Conservation (phyloP, 2,329 filamentous ascomycete genomes). For the Fusarium setosum region DNA sequence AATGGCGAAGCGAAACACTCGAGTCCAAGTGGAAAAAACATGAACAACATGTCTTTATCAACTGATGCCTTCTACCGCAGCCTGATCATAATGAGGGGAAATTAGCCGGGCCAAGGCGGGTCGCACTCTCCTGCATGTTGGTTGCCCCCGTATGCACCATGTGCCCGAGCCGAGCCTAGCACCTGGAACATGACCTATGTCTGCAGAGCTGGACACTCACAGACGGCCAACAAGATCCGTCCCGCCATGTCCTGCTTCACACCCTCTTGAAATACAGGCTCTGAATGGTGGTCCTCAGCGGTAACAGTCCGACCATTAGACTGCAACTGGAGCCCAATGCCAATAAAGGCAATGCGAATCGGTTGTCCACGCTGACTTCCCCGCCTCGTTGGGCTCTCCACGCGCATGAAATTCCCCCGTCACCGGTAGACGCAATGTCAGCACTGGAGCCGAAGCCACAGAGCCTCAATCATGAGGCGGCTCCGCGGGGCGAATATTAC, state of each 20-base stretch:
- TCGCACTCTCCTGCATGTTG: conserved; percentile 1
- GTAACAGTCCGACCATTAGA: background rate
- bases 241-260: background rate
- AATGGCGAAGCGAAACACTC: background rate
- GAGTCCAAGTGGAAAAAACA: background rate
- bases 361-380: background rate
- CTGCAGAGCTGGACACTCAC: background rate
- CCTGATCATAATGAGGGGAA: background rate
- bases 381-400: background rate
- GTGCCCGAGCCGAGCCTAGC: background rate
- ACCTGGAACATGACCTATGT: background rate
- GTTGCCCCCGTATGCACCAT: background rate
- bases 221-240: background rate
- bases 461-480: background rate
- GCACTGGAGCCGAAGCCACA: conserved; percentile 11
- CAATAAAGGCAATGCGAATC: background rate
- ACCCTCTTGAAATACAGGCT: too few species aligned
- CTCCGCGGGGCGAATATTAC: conserved; percentile 6
- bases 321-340: background rate
- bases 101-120: background rate
- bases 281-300: background rate
- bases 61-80: background rate
- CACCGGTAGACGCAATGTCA: background rate
- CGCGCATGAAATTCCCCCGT: too few species aligned
- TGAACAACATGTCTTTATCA: background rate